These are phyloP conservation scores for Mortierella sp. DNA, from an alignment of 371 early-diverging fungal genomes.

Conservation along the genomic window DNA sequence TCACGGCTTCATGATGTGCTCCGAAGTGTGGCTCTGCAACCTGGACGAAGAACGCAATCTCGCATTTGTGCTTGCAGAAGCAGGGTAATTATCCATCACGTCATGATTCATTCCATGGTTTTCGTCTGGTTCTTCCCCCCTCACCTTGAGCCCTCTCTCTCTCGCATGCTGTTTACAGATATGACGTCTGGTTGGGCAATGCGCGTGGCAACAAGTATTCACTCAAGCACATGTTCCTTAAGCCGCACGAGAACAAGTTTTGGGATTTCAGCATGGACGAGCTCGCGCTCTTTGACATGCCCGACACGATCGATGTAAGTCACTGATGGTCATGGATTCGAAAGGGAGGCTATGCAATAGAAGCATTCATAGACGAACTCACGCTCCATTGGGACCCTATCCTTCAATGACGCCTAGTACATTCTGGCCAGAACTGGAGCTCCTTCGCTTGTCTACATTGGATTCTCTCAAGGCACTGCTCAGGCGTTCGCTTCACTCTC, in stretches of 20 bases:
- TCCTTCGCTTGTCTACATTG: constrained; percentile 87
- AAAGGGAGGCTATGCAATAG: not conserved
- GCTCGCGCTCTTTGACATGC: constrained; percentile 88
- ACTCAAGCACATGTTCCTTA: constrained; percentile 80
- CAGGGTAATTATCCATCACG: constrained; percentile 59
- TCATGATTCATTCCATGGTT: not conserved
- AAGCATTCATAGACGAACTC: not conserved
- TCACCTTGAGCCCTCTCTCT: not conserved
- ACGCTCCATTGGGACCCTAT: not conserved
- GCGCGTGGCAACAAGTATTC: constrained; percentile 97
- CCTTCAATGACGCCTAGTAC: constrained; percentile 64
- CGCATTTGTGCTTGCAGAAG: constrained; percentile 78
- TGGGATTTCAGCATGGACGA: constrained; percentile 97
- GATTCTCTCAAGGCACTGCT: constrained; percentile 96
- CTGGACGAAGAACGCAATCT: constrained; percentile 74
- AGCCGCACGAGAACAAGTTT: constrained; percentile 76
- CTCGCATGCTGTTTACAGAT: constrained; percentile 48
- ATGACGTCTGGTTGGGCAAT: constrained; percentile 98
- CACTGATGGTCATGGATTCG: not conserved
- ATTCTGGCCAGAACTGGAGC: constrained; percentile 85
- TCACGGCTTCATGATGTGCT: constrained; percentile 96
- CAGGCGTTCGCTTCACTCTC: constrained; percentile 93
- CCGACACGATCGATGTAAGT: constrained; percentile 82
- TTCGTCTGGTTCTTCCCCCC: too few relatives aligned
- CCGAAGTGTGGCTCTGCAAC: constrained; percentile 91